Conservation (phyloP, 176 grass and related monocot species). For the Melocanna baccifera region DNA sequence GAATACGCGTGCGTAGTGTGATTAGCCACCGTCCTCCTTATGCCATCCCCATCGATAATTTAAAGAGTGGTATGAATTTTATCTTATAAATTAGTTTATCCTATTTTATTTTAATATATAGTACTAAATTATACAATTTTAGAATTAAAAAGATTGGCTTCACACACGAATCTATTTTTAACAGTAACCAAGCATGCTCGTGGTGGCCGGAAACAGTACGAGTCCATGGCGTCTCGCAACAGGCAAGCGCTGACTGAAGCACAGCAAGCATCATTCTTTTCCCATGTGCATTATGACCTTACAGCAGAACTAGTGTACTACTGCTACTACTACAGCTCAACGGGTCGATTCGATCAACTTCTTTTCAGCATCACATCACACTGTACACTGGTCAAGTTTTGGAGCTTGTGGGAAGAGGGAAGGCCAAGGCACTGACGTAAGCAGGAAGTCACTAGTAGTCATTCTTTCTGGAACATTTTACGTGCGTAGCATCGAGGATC, state of each 20-base stretch:
- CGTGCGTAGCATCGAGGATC: too few species aligned
- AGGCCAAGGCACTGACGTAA: not conserved
- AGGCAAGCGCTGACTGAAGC: not conserved
- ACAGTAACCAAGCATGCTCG: not conserved
- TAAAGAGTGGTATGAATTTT: too few species aligned
- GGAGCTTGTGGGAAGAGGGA: not conserved
- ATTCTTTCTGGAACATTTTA: not conserved
- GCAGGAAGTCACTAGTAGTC: not conserved
- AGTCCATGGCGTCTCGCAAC: not conserved
- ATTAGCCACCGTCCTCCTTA: too few species aligned
- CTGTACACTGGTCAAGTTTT: not conserved
- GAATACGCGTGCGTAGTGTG: too few species aligned
- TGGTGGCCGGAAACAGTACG: not conserved
- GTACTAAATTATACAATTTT: too few species aligned
- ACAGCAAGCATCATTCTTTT: not conserved
- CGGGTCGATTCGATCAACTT: not conserved
- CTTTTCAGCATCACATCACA: not conserved
- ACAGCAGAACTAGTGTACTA: not conserved
- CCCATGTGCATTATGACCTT: not conserved
- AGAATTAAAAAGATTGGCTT: too few species aligned
- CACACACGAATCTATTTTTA: too few species aligned
- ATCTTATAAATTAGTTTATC: too few species aligned
- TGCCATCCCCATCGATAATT: too few species aligned
- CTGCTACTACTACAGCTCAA: not conserved
- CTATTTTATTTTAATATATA: too few species aligned